phyloP scores from a whole-genome alignment of 1,139 yeast species.

The Yamadazyma trypodendri region DNA sequence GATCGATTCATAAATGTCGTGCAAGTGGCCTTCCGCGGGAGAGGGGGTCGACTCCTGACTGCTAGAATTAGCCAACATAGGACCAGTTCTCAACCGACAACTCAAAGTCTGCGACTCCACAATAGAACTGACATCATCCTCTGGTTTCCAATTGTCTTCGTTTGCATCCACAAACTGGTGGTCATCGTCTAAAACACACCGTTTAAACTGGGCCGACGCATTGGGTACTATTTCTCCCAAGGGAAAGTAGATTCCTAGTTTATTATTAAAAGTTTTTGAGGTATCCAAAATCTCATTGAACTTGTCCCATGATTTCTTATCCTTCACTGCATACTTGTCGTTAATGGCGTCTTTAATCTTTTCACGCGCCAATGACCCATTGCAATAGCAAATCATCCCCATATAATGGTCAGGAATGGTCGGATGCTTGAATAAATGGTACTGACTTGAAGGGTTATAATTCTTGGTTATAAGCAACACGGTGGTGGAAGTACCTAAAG shows the following conservation, averaged over 20 bases:
- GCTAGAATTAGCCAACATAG: conserved; percentile 46
- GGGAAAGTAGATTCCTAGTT: conserved; percentile 82
- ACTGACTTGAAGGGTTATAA: conserved; percentile 76
- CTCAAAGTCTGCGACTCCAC: conserved; percentile 86
- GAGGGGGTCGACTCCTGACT: conserved; percentile 17
- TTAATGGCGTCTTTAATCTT: conserved; percentile 66
- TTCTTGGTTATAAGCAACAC: conserved; percentile 76
- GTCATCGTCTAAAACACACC: conserved; percentile 37
- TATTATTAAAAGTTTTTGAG: conserved; percentile 35
- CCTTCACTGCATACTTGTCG: conserved; percentile 32
- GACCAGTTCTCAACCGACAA: conserved; percentile 76
- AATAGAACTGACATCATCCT: conserved; percentile 72
- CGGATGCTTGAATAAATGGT: conserved; percentile 86
- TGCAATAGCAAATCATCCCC: conserved; percentile 96
- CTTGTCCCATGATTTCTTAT: conserved; percentile 54
- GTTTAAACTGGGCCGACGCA: conserved; percentile 57
- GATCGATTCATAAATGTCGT: conserved; percentile 24
- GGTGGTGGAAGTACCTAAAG: conserved; percentile 89
- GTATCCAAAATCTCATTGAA: conserved; percentile 58
- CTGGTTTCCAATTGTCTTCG: conserved; percentile 38
- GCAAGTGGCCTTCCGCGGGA: conserved; percentile 16
- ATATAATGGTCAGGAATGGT: conserved; percentile 72
- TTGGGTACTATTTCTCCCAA: conserved; percentile 88
- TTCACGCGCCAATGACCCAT: conserved; percentile 88
- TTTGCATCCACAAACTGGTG: conserved; percentile 12